Evolutionary conservation across 495 filamentous ascomycete species (phyloP), one percentile per base, ranked within the genome.

Genomic region (Pyronema omphalodes): DNA sequence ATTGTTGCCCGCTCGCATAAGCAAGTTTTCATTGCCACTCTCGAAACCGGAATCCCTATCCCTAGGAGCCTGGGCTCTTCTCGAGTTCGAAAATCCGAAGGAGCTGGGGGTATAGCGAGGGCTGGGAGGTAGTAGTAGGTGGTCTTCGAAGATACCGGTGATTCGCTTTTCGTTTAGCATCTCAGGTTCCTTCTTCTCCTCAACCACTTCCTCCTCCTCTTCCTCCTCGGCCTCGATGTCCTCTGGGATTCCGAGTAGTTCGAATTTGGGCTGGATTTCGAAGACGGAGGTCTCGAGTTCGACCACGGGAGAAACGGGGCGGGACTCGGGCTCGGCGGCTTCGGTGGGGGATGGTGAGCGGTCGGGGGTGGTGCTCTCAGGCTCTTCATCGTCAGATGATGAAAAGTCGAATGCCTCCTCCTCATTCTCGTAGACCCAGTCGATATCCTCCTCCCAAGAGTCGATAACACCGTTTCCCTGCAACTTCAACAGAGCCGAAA

Each of bases 401-500:
- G 23, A 29, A 57, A 88, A 94, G 58, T 95, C 78, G 59, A 87
- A 78, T 1, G 87, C 86, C 66, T 95, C 89, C 7, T 83, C 86
- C 45, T 81, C 86, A 66, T 91, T 79, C 57, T 94, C 84, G 61
- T 95, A 96, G 65, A 82, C 91, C 66, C 84, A 95, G 65, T 94
- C 88, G 59, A 96, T 89, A 59, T 88, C 87, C 43, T 88, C 85
- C 61, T 96, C 89, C 89, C 89, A 96, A 17, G 74, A 81, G 37
- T 79, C 76, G 23, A 75, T 63, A 6, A 62, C 55, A 7, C 66
- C 64, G 11, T 33, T 53, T 18, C 55, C 61, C 9, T 51, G 9
- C 15, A 59, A 35, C 55, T 50, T 55, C 40, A 63, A 51, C n/a
- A 54, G 53, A 7, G 33, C 14, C 15, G 62, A 61, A 47, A 57